Evolutionary conservation across 2,329 filamentous ascomycete species (phyloP).

Genomic region (Colletotrichum noveboracense): DNA sequence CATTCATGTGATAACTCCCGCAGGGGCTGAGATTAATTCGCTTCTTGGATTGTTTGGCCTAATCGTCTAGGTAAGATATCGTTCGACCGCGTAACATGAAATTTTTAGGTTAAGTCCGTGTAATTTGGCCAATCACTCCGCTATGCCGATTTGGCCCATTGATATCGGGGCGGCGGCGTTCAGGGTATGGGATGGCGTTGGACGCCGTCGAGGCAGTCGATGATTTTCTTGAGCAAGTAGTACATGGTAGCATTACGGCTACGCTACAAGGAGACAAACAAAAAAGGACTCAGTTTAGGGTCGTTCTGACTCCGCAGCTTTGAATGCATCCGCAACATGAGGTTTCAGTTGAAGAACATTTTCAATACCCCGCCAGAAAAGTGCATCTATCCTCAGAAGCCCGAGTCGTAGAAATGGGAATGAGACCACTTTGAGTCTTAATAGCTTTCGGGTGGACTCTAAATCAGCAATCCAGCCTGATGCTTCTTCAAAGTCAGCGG

Average conservation of each 20-base stretch:
- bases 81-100: neutral
- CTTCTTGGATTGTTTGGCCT: neutral
- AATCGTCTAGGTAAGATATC: neutral
- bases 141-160: neutral
- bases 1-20: too few species aligned
- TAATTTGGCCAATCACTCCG: neutral
- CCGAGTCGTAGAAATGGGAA: conserved; percentile 23
- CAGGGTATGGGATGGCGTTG: conserved; percentile 37
- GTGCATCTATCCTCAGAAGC: conserved; percentile 24
- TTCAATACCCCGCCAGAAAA: conserved; percentile 26
- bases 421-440: conserved; percentile 23
- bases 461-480: conserved; percentile 17
- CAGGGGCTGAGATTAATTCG: neutral
- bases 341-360: conserved; percentile 22
- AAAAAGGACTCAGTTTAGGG: neutral
- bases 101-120: neutral
- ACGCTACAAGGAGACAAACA: neutral
- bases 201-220: conserved; percentile 37
- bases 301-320: neutral
- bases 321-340: conserved; percentile 17
- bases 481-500: conserved; percentile 6
- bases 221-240: conserved; percentile 25
- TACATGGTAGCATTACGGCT: too few species aligned
- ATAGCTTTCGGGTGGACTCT: conserved; percentile 15
- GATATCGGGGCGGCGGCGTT: neutral